A percentile compares a stretch with the other conserved stretches of the same genome.
phyloP scores from a whole-genome alignment of 345 rosid species.

The Gossypium herbaceum region DNA sequence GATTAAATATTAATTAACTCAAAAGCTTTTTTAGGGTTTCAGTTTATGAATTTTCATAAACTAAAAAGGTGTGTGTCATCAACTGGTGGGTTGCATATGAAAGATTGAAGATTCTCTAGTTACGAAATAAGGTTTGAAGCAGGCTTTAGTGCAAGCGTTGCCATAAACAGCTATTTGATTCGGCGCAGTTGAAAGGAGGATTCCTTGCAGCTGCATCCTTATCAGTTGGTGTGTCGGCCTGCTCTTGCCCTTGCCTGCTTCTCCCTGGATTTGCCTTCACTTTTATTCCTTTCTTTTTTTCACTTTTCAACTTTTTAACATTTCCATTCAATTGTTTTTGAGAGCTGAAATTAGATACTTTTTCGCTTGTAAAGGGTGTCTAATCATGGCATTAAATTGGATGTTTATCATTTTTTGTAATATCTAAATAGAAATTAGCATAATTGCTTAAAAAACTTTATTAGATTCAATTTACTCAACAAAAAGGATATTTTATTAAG shows the following conservation, averaged over 20 bases:
- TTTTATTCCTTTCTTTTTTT: background rate
- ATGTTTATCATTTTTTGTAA: no score
- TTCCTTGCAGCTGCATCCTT: constrained; percentile 34
- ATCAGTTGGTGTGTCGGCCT: constrained; percentile 6
- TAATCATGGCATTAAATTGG: no score
- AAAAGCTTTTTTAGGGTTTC: constrained; percentile 19
- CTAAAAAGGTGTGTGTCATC: no score
- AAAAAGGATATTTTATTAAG: no score
- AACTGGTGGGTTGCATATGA: constrained; percentile 18
- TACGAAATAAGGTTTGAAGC: constrained; percentile 24
- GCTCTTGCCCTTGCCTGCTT: constrained; percentile 9
- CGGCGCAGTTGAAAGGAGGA: constrained; percentile 24
- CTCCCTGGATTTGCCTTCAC: constrained; percentile 10
- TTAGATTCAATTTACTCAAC: no score
- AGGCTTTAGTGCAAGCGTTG: constrained; percentile 29
- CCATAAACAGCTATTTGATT: constrained; percentile 30
- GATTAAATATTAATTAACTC: constrained; percentile 17
- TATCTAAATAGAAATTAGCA: no score
- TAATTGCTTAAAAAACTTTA: no score
- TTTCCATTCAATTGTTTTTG: background rate
- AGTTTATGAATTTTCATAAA: constrained; percentile 10
- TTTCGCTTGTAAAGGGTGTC: no score
- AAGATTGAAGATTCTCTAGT: constrained; percentile 24
- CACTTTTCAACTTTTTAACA: no score
- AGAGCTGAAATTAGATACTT: no score